Conservation (phyloP, 768 basidiomycete genomes). For the Lentinula edodes region DNA sequence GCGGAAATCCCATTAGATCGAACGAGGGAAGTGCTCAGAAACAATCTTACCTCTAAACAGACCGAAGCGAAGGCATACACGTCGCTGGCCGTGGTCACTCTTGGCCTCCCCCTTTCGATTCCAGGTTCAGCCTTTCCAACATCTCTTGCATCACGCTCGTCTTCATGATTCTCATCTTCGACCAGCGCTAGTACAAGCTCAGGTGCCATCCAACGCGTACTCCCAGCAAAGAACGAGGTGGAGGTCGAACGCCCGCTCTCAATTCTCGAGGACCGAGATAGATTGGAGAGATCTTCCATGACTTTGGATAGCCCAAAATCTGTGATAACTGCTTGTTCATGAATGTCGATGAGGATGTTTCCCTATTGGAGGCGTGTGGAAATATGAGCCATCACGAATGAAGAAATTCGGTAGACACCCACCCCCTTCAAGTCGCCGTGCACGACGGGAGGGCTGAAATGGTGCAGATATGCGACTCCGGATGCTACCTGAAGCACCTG, state of each 20-base stretch:
- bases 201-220: conserved; percentile 53
- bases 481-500: conserved; percentile 52
- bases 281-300: conserved; percentile 43
- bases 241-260: conserved; percentile 25
- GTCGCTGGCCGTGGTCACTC: conserved; percentile 47
- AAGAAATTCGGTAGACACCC: conserved; percentile 12
- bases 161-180: conserved; percentile 36
- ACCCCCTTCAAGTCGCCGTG: conserved; percentile 38
- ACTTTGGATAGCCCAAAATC: conserved; percentile 61
- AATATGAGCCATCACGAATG: not conserved
- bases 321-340: conserved; percentile 48
- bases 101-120: conserved; percentile 17
- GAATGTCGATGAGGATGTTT: conserved; percentile 51
- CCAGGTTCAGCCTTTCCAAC: not conserved
- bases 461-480: conserved; percentile 53
- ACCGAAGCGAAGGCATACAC: conserved; percentile 59
- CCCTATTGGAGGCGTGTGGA: conserved; percentile 26
- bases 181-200: conserved; percentile 48
- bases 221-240: conserved; percentile 41
- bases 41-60: conserved; percentile 44
- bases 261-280: conserved; percentile 22
- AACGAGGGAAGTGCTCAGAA: not conserved
- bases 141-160: no score
- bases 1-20: not conserved
- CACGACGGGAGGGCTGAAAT: conserved; percentile 46